phyloP scores from a whole-genome alignment of 2,329 filamentous ascomycete genomes.

The Penicillium sp. region DNA sequence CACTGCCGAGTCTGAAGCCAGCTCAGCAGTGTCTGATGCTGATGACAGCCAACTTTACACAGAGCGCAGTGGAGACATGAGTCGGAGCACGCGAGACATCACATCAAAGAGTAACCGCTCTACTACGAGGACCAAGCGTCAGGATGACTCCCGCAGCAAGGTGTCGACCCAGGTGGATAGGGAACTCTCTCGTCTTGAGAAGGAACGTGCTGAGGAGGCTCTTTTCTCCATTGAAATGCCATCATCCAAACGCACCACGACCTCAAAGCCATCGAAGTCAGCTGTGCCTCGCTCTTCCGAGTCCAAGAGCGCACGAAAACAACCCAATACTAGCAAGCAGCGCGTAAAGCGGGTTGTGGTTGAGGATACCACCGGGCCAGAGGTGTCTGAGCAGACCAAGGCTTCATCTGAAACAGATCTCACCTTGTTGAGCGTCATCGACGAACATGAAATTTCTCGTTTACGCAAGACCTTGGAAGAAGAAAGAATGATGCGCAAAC shows the following conservation, averaged over 20 bases:
- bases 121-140: slow-evolving; percentile 23
- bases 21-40: slow-evolving; percentile 25
- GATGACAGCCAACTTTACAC: slow-evolving; percentile 35
- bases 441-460: slow-evolving; percentile 50
- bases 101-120: slow-evolving; percentile 31
- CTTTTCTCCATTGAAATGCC: slow-evolving; percentile 38
- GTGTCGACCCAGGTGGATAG: slow-evolving; percentile 36
- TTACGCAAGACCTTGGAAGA: slow-evolving; percentile 55
- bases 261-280: slow-evolving; percentile 22
- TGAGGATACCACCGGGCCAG: slow-evolving; percentile 35
- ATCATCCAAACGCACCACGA: slow-evolving; percentile 22
- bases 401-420: slow-evolving; percentile 35
- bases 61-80: slow-evolving; percentile 28
- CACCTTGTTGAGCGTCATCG: slow-evolving; percentile 55
- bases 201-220: slow-evolving; percentile 38
- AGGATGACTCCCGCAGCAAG: slow-evolving; percentile 30
- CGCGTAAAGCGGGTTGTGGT: slow-evolving; percentile 39
- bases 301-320: slow-evolving; percentile 28
- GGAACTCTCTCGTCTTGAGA: slow-evolving; percentile 37
- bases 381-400: slow-evolving; percentile 30
- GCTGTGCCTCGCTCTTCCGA: slow-evolving; percentile 19
- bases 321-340: slow-evolving; percentile 39
- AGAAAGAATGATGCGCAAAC: slow-evolving; percentile 48
- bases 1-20: slow-evolving; percentile 27
- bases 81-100: slow-evolving; percentile 29